These are phyloP conservation scores for Chrysoporthe austroafricana DNA, from an alignment of 2,329 filamentous ascomycete species.

Conservation along the genomic window DNA sequence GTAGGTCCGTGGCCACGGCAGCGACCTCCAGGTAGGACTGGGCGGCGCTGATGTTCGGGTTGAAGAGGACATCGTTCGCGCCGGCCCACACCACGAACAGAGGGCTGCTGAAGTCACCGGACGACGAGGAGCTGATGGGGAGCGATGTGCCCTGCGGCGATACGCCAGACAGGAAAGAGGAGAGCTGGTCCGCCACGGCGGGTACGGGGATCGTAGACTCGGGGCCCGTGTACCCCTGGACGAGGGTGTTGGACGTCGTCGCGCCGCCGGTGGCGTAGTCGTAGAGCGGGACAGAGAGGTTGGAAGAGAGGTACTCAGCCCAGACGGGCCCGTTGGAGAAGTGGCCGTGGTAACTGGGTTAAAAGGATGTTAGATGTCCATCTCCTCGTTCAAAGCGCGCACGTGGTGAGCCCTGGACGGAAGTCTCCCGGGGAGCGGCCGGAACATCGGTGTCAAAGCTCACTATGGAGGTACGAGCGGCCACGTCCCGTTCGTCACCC, in stretches of 20 bases:
- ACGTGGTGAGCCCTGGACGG: neutral
- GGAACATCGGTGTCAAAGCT: neutral
- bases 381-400: neutral
- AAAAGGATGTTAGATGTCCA: neutral
- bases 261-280: constrained; percentile 12
- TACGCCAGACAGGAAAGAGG: constrained; percentile 8
- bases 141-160: constrained; percentile 9
- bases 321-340: constrained; percentile 19
- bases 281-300: constrained; percentile 13
- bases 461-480: constrained; percentile 15
- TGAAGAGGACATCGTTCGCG: constrained; percentile 18
- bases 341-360: constrained; percentile 6
- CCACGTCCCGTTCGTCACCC: constrained; percentile 14
- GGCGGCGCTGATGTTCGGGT: constrained; percentile 7
- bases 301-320: constrained; percentile 7
- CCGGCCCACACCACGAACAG: constrained; percentile 10
- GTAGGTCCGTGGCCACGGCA: neutral
- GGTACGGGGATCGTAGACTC: constrained; percentile 8
- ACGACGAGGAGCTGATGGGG: neutral
- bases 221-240: constrained; percentile 23
- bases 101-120: constrained; percentile 1
- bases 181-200: constrained; percentile 10
- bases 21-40: constrained; percentile 1
- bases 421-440: neutral
- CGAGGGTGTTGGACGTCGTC: constrained; percentile 19